Evolutionary conservation across 2,329 filamentous ascomycete species (phyloP).

Genomic region (Sordariomycetes sp.): DNA sequence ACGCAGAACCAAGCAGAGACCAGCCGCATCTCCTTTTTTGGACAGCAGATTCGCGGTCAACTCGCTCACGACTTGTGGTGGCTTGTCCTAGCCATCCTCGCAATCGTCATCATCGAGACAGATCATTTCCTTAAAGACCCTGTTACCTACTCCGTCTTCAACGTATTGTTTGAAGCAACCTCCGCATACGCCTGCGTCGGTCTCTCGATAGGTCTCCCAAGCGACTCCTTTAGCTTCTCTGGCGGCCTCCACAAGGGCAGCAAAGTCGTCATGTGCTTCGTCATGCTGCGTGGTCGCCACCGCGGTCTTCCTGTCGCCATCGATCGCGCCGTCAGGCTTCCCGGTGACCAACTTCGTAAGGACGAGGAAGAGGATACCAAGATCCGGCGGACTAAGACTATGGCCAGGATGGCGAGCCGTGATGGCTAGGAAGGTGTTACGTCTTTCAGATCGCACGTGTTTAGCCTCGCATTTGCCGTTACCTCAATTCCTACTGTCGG

Average conservation of each 20-base stretch:
- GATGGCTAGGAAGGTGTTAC: conserved; percentile 7
- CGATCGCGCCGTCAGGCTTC: conserved; percentile 41
- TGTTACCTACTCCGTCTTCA: conserved; percentile 46
- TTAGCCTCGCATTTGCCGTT: conserved; percentile 1
- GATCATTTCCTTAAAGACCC: conserved; percentile 42
- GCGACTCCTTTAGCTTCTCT: conserved; percentile 43
- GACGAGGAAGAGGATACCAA: conserved; percentile 21
- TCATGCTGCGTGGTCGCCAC: conserved; percentile 48
- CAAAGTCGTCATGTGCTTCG: conserved; percentile 48
- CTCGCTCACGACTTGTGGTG: conserved; percentile 60
- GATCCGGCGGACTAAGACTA: conserved; percentile 16
- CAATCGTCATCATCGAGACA: conserved; percentile 53
- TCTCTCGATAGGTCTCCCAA: conserved; percentile 45
- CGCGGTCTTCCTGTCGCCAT: conserved; percentile 47
- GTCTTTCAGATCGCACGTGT: conserved; percentile 6
- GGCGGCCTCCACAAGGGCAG: conserved; percentile 44
- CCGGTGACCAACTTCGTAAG: conserved; percentile 18
- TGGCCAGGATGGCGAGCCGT: conserved; percentile 15
- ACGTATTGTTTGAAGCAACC: conserved; percentile 49
- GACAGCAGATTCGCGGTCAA: conserved; percentile 52
- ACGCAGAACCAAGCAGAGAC: conserved; percentile 13
- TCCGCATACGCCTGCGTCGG: conserved; percentile 55
- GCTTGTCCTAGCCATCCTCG: conserved; percentile 49
- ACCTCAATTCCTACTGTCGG: not conserved
- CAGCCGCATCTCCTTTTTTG: conserved; percentile 37